Evolutionary conservation across 2,329 filamentous ascomycete genomes (phyloP), one percentile per base, ranked within the genome.

Genomic region (Fusarium udum): DNA sequence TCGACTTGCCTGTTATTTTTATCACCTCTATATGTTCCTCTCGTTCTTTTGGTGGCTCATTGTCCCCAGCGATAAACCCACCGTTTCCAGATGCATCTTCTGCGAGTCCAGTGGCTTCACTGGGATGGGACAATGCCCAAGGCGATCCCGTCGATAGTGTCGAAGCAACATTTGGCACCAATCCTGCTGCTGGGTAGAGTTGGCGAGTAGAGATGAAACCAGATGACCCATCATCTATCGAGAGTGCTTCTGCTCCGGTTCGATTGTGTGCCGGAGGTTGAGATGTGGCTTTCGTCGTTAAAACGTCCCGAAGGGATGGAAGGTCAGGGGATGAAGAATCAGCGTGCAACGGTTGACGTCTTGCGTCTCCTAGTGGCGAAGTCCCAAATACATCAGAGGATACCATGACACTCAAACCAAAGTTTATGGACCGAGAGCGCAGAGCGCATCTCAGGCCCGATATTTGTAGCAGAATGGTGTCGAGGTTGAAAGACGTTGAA

Each of bases 311-410:
- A 0, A 90, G 79, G 1, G 88, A 84, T 7, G 89, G 89, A 1
- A 90, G 79, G n/a, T 83, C 83, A n/a, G 88, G 87, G 9, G 88
- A 89, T 1, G 87, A 89, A 0, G 87, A 87, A 14, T 77, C 69
- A 36, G 79, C 64, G 36, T 80, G 73, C 24, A 80, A 74, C 15
- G 64, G 81, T 76, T 62, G 79, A 69, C 63, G 80, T 74, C 72
- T 82, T 78, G 81, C 70, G 56, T 74, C 80, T 64, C 80, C 74
- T 68, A 77, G 52, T 52, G 78, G 72, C 61, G 79, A 78, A 62
- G 83, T 79, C 32, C 75, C 67, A 63, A 81, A 81, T 49, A 73
- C 78, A 58, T 81, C 77, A 61, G 80, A 75, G 56, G 81, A 80
- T 57, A 78, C 71, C 82, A 84, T 84, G 39, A 69, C 72, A 67